Base-by-base conservation (phyloP, 495 filamentous ascomycete genomes). In the Penicillium verhagenii region DNA sequence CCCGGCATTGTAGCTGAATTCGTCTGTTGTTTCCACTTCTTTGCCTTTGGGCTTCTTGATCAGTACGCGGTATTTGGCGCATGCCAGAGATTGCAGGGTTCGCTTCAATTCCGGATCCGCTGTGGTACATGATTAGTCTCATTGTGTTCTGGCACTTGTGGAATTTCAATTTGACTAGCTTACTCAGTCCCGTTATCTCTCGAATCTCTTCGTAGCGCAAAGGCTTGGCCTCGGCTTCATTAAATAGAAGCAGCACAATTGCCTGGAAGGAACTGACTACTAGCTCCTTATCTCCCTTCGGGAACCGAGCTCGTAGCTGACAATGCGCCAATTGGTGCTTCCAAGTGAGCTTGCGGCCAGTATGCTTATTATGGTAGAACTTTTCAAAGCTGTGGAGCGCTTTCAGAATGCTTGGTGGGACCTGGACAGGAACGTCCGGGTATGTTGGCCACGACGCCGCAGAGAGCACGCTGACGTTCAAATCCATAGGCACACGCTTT, bases 41-140 rank as follows among this genome's bases (percentile, higher is more conserved):
- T 84, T 82, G 44, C 91, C 88, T 68, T 89, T 91, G 25, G 94
- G 95, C 47, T 82, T 79, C 72, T 99, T 99, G 47, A 66, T 77
- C 16, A 99, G 79, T n/a, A 97, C 89, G 3, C 90, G 88, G 48
- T 87, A 81, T 66, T 89, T 90, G 50, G 88, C 94, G 61, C 92
- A 96, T 26, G 95, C 94, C 10, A 99, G 82, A 25, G 90, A 95
- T 73, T 99, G 94, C 6, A 99, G 81, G 0, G 94, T 97, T 53
- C 94, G 88, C 53, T 86, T 83, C 14, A 97, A 80, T 62, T 97
- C 92, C 23, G 76, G 72, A 42, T 90, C 90, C 21, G 82, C 84
- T 86, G 58, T 26, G 40, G 18, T 47, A 6, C 5, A 26, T 25
- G 45, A n/a, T 58, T 48, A 60, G 68, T 19, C 13, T 10, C 26